A percentile compares a stretch with the other conserved stretches of the same genome.
Evolutionary conservation across 495 filamentous ascomycete species (phyloP).

Genomic region (Hyaloscypha bicolor): DNA sequence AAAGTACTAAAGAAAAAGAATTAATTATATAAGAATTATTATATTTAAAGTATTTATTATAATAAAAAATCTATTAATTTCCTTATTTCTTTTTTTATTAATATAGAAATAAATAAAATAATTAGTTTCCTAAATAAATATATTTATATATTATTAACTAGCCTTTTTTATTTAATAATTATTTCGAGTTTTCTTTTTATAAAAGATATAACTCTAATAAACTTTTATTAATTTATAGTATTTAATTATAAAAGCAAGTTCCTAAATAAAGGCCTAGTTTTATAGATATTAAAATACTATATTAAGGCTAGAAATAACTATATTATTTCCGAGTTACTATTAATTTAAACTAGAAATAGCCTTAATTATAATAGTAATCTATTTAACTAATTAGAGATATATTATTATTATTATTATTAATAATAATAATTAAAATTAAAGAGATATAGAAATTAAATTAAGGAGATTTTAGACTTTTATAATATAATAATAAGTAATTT

Average conservation of each 20-base stretch:
- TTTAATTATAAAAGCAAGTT: neutral
- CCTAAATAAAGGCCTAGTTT: neutral
- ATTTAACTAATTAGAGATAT: neutral
- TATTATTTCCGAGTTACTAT: neutral
- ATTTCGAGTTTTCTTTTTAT: neutral
- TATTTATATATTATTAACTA: neutral
- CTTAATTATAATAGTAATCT: neutral
- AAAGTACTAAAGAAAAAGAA: neutral
- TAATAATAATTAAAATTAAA: neutral
- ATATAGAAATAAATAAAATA: neutral
- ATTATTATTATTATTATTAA: neutral
- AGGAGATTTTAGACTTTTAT: no score
- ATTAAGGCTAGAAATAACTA: neutral
- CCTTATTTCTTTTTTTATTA: neutral
- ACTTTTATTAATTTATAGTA: neutral
- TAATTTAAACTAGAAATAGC: neutral
- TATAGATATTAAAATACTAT: neutral
- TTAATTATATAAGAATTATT: neutral
- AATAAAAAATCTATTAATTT: neutral
- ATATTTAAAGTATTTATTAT: neutral
- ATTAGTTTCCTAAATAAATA: neutral
- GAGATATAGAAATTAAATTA: neutral
- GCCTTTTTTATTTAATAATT: neutral
- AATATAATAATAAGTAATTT: no score
- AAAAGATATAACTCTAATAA: neutral